These are phyloP conservation scores for Staphylotrichum longicolle DNA, from an alignment of 495 filamentous ascomycete genomes.

Conservation along the genomic window DNA sequence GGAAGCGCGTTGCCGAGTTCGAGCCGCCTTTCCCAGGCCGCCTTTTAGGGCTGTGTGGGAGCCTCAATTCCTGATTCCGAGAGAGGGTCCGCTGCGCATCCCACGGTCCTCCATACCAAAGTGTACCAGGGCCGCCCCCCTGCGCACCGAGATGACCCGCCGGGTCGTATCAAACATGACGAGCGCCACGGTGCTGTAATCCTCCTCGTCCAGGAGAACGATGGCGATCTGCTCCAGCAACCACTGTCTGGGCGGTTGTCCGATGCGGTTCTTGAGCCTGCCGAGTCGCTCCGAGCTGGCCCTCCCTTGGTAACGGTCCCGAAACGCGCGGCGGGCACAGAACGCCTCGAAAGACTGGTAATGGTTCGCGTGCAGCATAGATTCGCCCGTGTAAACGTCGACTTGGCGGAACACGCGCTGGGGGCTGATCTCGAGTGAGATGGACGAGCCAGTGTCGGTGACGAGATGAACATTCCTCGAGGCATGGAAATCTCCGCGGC, in stretches of 20 bases:
- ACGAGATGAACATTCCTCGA: slow-evolving; percentile 5
- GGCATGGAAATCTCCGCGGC: not conserved
- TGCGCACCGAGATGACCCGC: slow-evolving; percentile 8
- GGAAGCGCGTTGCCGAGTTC: no score
- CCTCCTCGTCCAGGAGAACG: not conserved
- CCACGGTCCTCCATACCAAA: not conserved
- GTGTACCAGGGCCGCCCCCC: slow-evolving; percentile 4
- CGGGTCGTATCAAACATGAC: slow-evolving; percentile 1
- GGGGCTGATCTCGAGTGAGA: slow-evolving; percentile 1
- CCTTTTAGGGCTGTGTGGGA: no score
- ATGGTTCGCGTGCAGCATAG: slow-evolving; percentile 10
- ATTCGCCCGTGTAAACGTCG: not conserved
- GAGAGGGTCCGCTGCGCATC: no score
- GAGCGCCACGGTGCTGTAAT: not conserved
- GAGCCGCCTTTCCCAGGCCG: no score
- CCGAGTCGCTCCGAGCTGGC: not conserved
- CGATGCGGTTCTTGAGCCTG: not conserved
- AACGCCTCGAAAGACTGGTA: slow-evolving; percentile 8
- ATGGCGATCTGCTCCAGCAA: slow-evolving; percentile 5
- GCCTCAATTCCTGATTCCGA: no score
- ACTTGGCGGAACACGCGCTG: not conserved
- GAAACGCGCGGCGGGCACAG: not conserved
- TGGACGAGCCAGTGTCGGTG: not conserved
- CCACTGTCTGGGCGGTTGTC: not conserved
- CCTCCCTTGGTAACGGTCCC: not conserved